Evolutionary conservation across 495 filamentous ascomycete genomes (phyloP).

Genomic region (Darksidea phi): DNA sequence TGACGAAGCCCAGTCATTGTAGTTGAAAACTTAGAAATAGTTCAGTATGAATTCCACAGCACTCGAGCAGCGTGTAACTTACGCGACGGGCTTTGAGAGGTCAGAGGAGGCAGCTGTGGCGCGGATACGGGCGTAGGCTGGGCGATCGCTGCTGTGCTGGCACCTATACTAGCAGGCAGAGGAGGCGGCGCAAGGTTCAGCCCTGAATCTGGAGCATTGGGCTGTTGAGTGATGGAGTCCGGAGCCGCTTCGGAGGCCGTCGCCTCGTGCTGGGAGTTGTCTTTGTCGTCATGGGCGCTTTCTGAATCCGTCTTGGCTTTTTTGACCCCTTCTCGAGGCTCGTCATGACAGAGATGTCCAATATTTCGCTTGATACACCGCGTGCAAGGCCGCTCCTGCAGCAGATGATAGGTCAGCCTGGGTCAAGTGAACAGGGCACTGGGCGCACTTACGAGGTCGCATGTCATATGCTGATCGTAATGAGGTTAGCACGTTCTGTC

Average conservation of each 20-base stretch:
- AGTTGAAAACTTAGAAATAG: slow-evolving; percentile 55
- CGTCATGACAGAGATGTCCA: slow-evolving; percentile 97
- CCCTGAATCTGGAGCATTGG: slow-evolving; percentile 34
- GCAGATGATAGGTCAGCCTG: slow-evolving; percentile 35
- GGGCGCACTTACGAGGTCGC: slow-evolving; percentile 84
- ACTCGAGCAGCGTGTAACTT: slow-evolving; percentile 49
- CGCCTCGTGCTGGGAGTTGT: slow-evolving; percentile 24
- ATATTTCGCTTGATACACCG: slow-evolving; percentile 99
- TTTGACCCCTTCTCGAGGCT: slow-evolving; percentile 79
- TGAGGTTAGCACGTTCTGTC: slow-evolving; percentile 40
- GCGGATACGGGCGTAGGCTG: slow-evolving; percentile 49
- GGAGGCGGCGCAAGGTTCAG: slow-evolving; percentile 36
- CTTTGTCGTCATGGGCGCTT: slow-evolving; percentile 56
- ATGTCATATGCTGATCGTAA: slow-evolving; percentile 91
- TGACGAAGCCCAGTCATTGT: slow-evolving; percentile 66
- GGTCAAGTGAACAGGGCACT: slow-evolving; percentile 9
- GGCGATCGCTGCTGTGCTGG: slow-evolving; percentile 40
- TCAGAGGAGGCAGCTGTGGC: slow-evolving; percentile 36
- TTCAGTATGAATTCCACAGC: slow-evolving; percentile 19
- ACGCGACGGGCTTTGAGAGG: slow-evolving; percentile 69
- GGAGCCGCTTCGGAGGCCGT: slow-evolving; percentile 26
- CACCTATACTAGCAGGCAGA: slow-evolving; percentile 34
- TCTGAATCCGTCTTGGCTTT: slow-evolving; percentile 69
- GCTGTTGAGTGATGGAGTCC: slow-evolving; percentile 25
- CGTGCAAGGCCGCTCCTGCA: slow-evolving; percentile 89